Percentiles rank a stretch among this genome's conserved stretches.
phyloP scores from a whole-genome alignment of 306 rosid genomes.

The Cicer arietinum region DNA sequence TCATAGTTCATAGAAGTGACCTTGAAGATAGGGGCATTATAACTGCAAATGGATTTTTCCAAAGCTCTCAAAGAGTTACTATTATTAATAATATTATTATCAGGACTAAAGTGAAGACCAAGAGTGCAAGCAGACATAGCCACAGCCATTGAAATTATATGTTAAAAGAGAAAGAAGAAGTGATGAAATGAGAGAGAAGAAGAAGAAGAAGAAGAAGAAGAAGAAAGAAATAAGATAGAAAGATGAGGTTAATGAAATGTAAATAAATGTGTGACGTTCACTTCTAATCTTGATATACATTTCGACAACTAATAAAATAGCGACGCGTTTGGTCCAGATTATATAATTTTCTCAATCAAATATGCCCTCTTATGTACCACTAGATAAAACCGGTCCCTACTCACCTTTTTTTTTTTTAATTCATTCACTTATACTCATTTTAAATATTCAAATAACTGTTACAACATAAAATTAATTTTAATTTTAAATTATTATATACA shows the following conservation, averaged over 20 bases:
- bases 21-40: conserved; percentile 43
- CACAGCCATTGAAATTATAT: conserved; percentile 57
- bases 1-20: conserved; percentile 45
- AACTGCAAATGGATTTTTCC: conserved; percentile 45
- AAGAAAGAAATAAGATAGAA: not conserved
- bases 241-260: conserved; percentile 10
- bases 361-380: conserved; percentile 1
- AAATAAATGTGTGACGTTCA: conserved; percentile 46
- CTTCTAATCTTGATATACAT: conserved; percentile 45
- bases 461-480: too few species aligned
- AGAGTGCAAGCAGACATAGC: conserved; percentile 76
- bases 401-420: not conserved
- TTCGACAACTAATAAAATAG: conserved; percentile 42
- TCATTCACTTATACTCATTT: too few species aligned
- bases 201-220: conserved; percentile 17
- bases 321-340: conserved; percentile 61
- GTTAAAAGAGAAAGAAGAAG: conserved; percentile 18
- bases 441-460: too few species aligned
- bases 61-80: conserved; percentile 42
- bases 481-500: too few species aligned
- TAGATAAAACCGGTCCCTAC: conserved; percentile 53
- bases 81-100: not conserved
- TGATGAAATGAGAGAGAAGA: not conserved
- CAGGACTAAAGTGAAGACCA: conserved; percentile 56
- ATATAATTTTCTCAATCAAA: not conserved